Percentiles rank a stretch among this genome's conserved stretches.
Conservation (phyloP, 1,284 basidiomycete genomes). For the Cryptococcus deneoformans region DNA sequence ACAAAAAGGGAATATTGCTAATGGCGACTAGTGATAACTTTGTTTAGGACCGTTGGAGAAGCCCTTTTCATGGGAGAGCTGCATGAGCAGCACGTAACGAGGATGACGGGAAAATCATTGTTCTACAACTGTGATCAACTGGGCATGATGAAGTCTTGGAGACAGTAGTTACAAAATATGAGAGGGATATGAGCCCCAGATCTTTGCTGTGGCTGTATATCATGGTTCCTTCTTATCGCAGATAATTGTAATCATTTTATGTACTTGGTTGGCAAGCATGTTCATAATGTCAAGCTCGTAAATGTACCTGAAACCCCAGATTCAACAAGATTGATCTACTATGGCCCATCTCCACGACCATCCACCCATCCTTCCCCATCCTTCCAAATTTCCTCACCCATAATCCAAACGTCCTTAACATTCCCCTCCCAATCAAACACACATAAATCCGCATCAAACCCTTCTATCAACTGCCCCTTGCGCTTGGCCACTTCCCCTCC, state of each 20-base stretch:
- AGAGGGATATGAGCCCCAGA: too few species aligned
- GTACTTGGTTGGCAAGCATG: too few species aligned
- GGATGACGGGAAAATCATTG: slow-evolving; percentile 19
- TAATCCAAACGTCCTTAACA: slow-evolving; percentile 75
- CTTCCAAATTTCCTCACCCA: slow-evolving; percentile 62
- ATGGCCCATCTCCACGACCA: not conserved
- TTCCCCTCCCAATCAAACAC: slow-evolving; percentile 66
- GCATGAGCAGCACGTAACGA: slow-evolving; percentile 22
- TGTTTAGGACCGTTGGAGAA: slow-evolving; percentile 23
- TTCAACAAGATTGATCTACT: not conserved
- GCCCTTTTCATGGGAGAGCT: slow-evolving; percentile 26
- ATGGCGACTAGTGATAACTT: slow-evolving; percentile 13
- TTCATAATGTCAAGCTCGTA: too few species aligned
- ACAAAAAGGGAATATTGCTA: not conserved
- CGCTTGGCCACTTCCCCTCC: slow-evolving; percentile 61
- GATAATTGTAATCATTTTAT: too few species aligned
- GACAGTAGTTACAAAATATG: too few species aligned
- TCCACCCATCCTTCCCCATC: not conserved
- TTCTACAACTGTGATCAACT: slow-evolving; percentile 20
- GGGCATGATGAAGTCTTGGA: not conserved
- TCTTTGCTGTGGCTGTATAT: too few species aligned
- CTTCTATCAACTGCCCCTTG: slow-evolving; percentile 75
- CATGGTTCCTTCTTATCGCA: too few species aligned
- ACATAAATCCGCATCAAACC: slow-evolving; percentile 78
- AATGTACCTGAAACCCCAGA: too few species aligned